Base-by-base conservation (phyloP, 768 basidiomycete species). In the Tubosaeta sp. region DNA sequence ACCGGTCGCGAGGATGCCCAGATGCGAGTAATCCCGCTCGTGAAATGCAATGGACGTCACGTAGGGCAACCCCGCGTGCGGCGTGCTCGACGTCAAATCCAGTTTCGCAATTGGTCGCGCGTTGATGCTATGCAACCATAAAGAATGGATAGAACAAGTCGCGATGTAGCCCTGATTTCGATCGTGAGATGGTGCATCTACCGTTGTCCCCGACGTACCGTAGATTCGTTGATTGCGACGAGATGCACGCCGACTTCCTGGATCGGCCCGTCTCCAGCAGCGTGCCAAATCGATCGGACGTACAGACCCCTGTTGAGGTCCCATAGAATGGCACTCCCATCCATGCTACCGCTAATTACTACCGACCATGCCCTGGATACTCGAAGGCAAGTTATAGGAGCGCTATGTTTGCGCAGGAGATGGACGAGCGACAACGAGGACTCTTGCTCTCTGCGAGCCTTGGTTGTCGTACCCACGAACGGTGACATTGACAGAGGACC, bases 301-400 rank as follows among this genome's bases (percentile, higher is more conserved):
- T 96, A 95, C 8, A 82, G 71, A 8, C 87, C 87, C 24, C 83
- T 74, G 62, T 96, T 95, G 46, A 93, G 76, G 66, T 95, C 94
- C 94, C 94, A 96, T 3, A 95, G 51, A 4, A 86, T 86, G 0
- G 87, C 90, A 54, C 84, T 90, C 1, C 93, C 90, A 59, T 95
- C 93, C 60, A 80, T 78, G 14, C 89, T 88, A 10, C 91, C 91
- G 56, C 89, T 94, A 39, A 94, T 79, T 21, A 82, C 79, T 21
- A 92, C 59, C 1, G 89, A 90, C 94, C 94, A 95, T 2, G 84
- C 70, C 38, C 86, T 74, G 13, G 87, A 94, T 1, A 89, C 83
- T 8, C 83, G 72, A 14, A 95, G 75, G 57, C 80, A 86, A 1
- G 75, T 65, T 21, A 95, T 79, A 43, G 79, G 75, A 41, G 81